Evolutionary conservation across 805 yeast species (phyloP).

Genomic region (Lipomyces chichibuensis): DNA sequence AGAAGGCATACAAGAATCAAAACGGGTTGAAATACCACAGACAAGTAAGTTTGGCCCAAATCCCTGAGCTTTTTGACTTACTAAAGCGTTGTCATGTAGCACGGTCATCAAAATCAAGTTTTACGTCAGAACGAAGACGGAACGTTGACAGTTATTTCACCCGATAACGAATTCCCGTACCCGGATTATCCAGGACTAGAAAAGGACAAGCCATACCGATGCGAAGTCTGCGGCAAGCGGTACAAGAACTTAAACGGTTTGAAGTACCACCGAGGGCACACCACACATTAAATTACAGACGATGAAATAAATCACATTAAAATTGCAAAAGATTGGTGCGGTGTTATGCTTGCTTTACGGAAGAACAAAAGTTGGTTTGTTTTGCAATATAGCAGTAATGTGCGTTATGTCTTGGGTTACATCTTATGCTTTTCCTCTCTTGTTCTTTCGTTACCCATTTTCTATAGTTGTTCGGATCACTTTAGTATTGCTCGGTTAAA

Average conservation of each 20-base stretch:
- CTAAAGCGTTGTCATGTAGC: conserved; percentile 17
- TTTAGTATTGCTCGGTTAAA: conserved; percentile 5
- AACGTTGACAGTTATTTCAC: conserved; percentile 87
- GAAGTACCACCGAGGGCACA: conserved; percentile 96
- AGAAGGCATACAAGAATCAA: conserved; percentile 95
- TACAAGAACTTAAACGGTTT: conserved; percentile 95
- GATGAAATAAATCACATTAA: background rate
- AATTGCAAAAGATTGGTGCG: background rate
- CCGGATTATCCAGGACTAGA: conserved; percentile 94
- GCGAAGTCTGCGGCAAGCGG: conserved; percentile 97
- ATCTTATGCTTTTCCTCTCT: conserved; percentile 2
- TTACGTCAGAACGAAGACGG: conserved; percentile 91
- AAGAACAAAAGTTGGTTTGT: conserved; percentile 30
- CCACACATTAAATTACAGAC: conserved; percentile 68
- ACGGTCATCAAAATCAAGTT: conserved; percentile 96
- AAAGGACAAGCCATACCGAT: conserved; percentile 96
- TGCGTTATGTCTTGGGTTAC: conserved; percentile 6
- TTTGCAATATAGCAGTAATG: conserved; percentile 1
- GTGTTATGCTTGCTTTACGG: conserved; percentile 17
- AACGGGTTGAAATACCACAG: conserved; percentile 96
- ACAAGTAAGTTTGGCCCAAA: conserved; percentile 34
- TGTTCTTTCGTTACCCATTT: conserved; percentile 1
- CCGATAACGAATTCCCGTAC: conserved; percentile 75
- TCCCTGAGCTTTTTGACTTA: background rate
- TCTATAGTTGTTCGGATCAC: conserved; percentile 2